Evolutionary conservation across 2,329 filamentous ascomycete species (phyloP), one percentile per base, ranked within the genome.

Genomic region (Elsinoe arachidis): DNA sequence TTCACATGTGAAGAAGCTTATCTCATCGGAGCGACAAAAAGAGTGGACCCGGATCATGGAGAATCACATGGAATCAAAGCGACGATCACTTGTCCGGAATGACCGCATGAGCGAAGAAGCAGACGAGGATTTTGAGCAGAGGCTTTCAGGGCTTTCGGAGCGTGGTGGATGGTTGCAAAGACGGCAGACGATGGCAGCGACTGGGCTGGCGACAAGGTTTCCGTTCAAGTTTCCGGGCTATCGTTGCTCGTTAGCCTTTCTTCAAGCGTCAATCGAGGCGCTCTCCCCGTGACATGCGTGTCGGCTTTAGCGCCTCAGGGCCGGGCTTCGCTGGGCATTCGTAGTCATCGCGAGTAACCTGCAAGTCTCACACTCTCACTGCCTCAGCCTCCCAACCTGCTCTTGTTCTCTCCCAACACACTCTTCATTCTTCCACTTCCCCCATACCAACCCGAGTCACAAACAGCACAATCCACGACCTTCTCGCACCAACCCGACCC

Each of bases 51-150:
- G 23, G 33, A 53, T 9, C 33, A 53, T 37, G 49, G 49, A 53
- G 49, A 53, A 53, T 53, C 49, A 38, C 30, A 38, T 53, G 49
- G 49, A 53, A 53, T 53, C 49, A 23, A 17, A 53, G 17, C 49
- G 49, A 53, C 33, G 30, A 53, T 37, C 49, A 37, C 15, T 21
- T 49, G 44, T 33, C 23, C 17, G 19, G 33, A n/a, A 38, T 44
- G 41, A 44, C 41, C 41, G 41, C 41, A 23, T 44, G 17, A 44
- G 9, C 14, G 17, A 23, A 21, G 9, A 23, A 10, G 39, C 14
- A 43, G 15, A 43, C 15, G 19, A 19, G 39, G 39, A 43, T 43
- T 43, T 15, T 43, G 14, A 19, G 26, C 26, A 30, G 26, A 30
- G 26, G 26, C 26, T 30, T 30, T 30, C 26, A 30, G 26, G 26